Conservation (phyloP, 2,329 filamentous ascomycete genomes). For the Diaporthe eres region DNA sequence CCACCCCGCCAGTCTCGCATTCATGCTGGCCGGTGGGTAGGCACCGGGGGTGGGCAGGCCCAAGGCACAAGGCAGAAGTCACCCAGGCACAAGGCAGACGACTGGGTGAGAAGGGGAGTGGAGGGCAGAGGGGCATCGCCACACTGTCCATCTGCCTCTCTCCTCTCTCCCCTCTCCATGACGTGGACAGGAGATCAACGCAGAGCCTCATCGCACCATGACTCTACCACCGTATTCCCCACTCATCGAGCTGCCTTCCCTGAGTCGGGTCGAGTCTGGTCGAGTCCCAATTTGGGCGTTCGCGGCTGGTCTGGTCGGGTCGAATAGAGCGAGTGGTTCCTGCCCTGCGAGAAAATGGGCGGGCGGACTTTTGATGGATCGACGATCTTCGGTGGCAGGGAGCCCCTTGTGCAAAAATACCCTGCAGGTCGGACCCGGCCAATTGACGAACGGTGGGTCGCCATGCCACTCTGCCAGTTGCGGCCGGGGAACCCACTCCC, state of each 20-base stretch:
- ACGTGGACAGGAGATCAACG: constrained; percentile 28
- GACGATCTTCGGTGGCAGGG: constrained; percentile 27
- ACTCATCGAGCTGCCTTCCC: constrained; percentile 16
- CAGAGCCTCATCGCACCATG: constrained; percentile 31
- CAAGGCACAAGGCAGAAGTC: constrained; percentile 20
- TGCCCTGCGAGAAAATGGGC: constrained; percentile 26
- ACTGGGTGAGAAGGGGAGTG: background rate
- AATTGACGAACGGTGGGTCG: constrained; percentile 32
- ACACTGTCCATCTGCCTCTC: background rate
- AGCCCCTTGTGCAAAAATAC: constrained; percentile 22
- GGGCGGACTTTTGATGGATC: constrained; percentile 22
- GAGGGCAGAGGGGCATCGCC: background rate
- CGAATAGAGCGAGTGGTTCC: constrained; percentile 16
- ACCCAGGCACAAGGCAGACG: constrained; percentile 20
- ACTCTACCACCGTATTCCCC: background rate
- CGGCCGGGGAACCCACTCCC: background rate
- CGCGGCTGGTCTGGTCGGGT: constrained; percentile 12
- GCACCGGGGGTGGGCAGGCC: background rate
- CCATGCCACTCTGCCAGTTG: background rate
- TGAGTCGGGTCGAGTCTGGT: constrained; percentile 33
- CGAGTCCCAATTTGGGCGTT: constrained; percentile 20
- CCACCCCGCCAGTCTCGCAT: background rate
- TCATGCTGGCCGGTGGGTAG: constrained; percentile 9
- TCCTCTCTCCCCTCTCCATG: background rate
- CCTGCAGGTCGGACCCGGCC: constrained; percentile 8